These are phyloP conservation scores for Clarireedia paspali DNA, from an alignment of 2,329 filamentous ascomycete species.

Conservation along the genomic window DNA sequence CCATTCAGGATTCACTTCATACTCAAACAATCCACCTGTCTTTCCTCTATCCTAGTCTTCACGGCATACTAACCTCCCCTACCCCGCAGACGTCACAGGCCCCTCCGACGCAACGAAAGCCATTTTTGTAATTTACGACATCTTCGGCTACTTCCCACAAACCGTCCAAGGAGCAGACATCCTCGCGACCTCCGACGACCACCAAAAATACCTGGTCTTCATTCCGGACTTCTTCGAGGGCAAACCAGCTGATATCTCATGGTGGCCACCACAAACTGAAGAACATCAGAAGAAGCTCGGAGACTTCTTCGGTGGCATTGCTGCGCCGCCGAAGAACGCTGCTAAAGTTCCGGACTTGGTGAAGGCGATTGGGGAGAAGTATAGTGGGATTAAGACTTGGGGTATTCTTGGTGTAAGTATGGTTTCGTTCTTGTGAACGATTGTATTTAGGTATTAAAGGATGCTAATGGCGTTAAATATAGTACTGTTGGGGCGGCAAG, in stretches of 20 bases:
- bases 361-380: constrained; percentile 39
- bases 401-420: constrained; percentile 21
- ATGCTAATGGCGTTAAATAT: not conserved
- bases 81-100: constrained; percentile 35
- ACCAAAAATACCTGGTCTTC: constrained; percentile 72
- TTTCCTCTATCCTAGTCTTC: not conserved
- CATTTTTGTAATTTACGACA: constrained; percentile 53
- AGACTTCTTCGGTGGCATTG: constrained; percentile 43
- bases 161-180: constrained; percentile 65
- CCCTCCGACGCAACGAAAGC: constrained; percentile 45
- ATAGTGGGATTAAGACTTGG: constrained; percentile 44
- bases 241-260: constrained; percentile 37
- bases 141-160: constrained; percentile 65
- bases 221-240: constrained; percentile 90
- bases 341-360: constrained; percentile 44
- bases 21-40: not conserved
- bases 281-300: constrained; percentile 55
- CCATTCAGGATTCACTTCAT: not conserved
- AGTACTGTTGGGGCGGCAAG: constrained; percentile 31
- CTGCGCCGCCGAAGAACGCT: constrained; percentile 31
- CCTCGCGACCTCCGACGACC: constrained; percentile 42
- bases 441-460: too few species aligned
- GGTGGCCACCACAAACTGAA: constrained; percentile 48
- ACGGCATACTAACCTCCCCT: not conserved
- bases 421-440: not conserved